Base-by-base conservation (phyloP, 371 early-diverging fungal species). In the Mortierella sp. region DNA sequence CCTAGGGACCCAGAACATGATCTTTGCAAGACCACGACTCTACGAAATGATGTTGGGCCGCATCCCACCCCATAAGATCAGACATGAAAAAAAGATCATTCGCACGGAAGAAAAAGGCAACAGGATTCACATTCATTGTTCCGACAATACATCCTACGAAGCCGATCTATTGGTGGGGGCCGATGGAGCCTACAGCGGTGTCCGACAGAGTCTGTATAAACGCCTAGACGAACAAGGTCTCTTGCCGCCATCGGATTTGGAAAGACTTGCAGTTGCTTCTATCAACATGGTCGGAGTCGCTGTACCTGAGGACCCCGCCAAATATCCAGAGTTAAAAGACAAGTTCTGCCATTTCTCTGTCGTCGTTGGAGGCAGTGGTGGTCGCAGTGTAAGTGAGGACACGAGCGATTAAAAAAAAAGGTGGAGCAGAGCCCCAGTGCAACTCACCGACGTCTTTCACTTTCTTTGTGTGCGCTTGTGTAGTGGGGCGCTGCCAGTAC, bases 101-200 rank as follows among this genome's bases (percentile, higher is more conserved):
- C 67, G 54, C 45, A 68, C 30, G 43, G n/a, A 9, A 54, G 63
- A 34, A 10, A 34, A 9, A 53, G 34, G 10, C n/a, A n/a, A n/a
- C 34, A 34, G 57, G 0, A 68, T 68, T 24, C 64, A 54, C 43
- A 52, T 73, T 18, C 21, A 49, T 7, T 63, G 54, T 52, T 58
- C 63, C 10, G 74, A 73, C 45, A 52, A 61, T 19, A 49, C 64
- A 9, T 54, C 54, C 1, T 58, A 68, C 30, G 57, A 68, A 3
- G 74, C 50, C 13, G 74, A 73, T 31, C 63, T 73, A 18, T 45
- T 68, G 30, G 64, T 73, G 0, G 74, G 74, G 14, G 74, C 74
- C 7, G 74, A 73, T 38, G 74, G 74, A 0, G 73, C 73, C 34
- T 59, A 73, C 41, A 54, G 54, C 4, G 43, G 50, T 27, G 60